Evolutionary conservation across 2,329 filamentous ascomycete genomes (phyloP), one percentile per base, ranked within the genome.

Genomic region (Diaporthe ilicicola): DNA sequence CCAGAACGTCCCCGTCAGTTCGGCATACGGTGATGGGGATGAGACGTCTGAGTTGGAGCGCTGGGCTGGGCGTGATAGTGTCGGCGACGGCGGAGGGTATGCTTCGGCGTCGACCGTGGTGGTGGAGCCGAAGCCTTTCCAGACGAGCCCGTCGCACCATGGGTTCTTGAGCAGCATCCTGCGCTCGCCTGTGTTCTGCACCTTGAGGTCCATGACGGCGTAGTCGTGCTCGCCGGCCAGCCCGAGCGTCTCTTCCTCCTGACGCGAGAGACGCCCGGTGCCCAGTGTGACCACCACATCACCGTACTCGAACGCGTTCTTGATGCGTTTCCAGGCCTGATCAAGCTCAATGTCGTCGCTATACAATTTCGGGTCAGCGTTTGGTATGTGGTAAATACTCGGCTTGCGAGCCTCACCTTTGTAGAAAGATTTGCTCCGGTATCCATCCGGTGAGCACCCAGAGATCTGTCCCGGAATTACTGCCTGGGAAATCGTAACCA

Each of bases 401-500:
- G 4, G 10, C 2, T 13, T 22, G 1, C 4, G 19, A 17, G 12
- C 0, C 12, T 74, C 81, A 90, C 89, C 87, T 91, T 77, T 97
- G 94, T 1, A 98, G 84, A 76, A 97, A 97, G 1, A 98, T 84
- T 79, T 99, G 96, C 81, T 99, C 95, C 0, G 96, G 96, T 62
- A 99, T 94, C 96, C 96, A 99, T 37, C 96, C 95, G 0, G 93
- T 97, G 68, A 99, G 82, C 1, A 97, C 92, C 90, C 94, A 97
- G 4, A 99, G 83, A 81, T 99, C 96, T 2, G 95, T 98, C 13
- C 94, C 95, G 0, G 95, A 98, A 79, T 98, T 98, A 77, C 96
- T 98, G 9, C 96, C 96, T 0, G 96, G 95, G 75, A 99, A 99
- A 78, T 99, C 95, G 79, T 99, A 99, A 42, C 96, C 96, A 34